A percentile compares a stretch with the other conserved stretches of the same genome.
These are phyloP conservation scores for Vicia villosa DNA, from an alignment of 306 rosid genomes.

Conservation along the genomic window DNA sequence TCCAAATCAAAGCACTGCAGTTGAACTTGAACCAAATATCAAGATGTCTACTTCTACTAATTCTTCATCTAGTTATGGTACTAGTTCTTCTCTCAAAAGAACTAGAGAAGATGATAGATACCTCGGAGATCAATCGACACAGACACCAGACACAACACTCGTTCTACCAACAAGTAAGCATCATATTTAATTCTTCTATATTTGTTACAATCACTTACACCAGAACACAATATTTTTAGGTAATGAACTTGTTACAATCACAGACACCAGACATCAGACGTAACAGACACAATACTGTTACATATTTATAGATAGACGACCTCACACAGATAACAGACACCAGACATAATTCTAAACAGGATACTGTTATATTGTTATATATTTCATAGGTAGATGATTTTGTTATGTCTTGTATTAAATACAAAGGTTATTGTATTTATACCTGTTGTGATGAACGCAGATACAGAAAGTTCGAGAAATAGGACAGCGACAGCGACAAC, in stretches of 20 bases:
- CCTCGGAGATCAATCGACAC: neutral
- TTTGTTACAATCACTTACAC: too few relatives aligned
- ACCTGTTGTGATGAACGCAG: neutral
- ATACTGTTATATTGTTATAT: too few relatives aligned
- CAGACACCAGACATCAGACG: too few relatives aligned
- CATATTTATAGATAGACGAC: too few relatives aligned
- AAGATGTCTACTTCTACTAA: constrained; percentile 6
- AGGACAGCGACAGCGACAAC: constrained; percentile 2
- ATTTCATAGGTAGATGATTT: neutral
- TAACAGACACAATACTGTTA: too few relatives aligned
- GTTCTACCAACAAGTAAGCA: constrained; percentile 30
- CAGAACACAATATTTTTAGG: too few relatives aligned
- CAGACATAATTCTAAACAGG: too few relatives aligned
- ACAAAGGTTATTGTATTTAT: neutral
- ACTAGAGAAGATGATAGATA: constrained; percentile 35
- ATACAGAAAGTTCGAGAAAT: constrained; percentile 28
- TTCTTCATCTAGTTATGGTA: constrained; percentile 30
- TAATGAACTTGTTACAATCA: too few relatives aligned
- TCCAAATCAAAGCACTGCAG: neutral
- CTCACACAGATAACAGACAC: too few relatives aligned
- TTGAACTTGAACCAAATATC: neutral
- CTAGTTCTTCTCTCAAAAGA: constrained; percentile 45
- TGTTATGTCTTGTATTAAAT: neutral
- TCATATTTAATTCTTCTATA: neutral
- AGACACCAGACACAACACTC: too few relatives aligned